Conservation (phyloP, 2,329 filamentous ascomycete genomes). For the Amauroascus niger region DNA sequence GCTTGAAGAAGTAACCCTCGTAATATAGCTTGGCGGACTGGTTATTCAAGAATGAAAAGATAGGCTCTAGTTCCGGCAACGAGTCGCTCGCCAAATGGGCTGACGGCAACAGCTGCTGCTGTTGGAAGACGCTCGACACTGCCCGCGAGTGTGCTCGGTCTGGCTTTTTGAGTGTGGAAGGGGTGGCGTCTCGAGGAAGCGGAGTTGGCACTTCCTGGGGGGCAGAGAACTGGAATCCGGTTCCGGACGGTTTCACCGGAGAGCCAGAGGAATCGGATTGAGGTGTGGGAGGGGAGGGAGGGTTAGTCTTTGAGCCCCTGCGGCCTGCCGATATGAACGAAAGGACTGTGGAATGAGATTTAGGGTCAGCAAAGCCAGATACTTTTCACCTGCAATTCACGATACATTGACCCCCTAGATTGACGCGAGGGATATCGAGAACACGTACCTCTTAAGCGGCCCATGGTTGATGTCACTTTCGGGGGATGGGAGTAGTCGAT, state of each 20-base stretch:
- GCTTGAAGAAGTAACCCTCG: constrained; percentile 93
- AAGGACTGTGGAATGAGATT: not conserved
- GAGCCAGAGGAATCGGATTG: constrained; percentile 10
- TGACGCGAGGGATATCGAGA: not conserved
- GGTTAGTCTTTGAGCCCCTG: constrained; percentile 11
- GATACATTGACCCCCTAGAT: not conserved
- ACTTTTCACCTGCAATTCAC: not conserved
- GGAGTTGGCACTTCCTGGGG: constrained; percentile 9
- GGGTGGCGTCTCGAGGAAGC: not conserved
- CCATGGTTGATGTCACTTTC: constrained; percentile 11
- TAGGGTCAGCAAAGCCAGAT: not conserved
- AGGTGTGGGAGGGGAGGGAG: constrained; percentile 3
- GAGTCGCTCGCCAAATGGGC: not conserved
- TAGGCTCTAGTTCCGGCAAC: constrained; percentile 74
- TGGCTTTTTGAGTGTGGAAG: not conserved
- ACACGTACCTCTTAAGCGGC: constrained; percentile 14
- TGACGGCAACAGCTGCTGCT: not conserved
- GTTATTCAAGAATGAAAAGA: constrained; percentile 88
- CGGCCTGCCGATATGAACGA: constrained; percentile 14
- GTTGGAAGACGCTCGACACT: not conserved
- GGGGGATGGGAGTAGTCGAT: not conserved
- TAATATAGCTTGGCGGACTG: constrained; percentile 96
- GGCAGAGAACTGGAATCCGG: not conserved
- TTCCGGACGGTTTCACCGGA: not conserved
- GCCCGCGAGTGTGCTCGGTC: not conserved